Percentiles rank a stretch among this genome's conserved stretches.
phyloP scores from a whole-genome alignment of 2,329 filamentous ascomycete species.

The Cladosporium cucumerinum region DNA sequence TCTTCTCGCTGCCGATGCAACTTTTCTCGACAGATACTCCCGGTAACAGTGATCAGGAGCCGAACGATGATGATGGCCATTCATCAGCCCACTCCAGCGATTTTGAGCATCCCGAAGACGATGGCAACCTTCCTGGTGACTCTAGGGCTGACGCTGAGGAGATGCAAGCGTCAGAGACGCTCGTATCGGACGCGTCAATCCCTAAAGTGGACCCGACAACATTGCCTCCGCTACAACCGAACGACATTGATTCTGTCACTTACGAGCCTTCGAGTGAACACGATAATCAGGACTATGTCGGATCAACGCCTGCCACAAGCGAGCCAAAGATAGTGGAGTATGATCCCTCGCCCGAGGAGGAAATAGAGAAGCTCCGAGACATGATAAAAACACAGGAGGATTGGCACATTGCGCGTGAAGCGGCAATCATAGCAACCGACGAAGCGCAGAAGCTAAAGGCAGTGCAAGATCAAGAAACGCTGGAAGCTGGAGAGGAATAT shows the following conservation, averaged over 20 bases:
- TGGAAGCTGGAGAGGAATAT: no score
- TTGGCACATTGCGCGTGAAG: conserved; percentile 35
- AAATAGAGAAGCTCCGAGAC: conserved; percentile 36
- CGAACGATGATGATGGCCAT: background rate
- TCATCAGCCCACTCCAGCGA: background rate
- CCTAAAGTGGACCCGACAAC: no score
- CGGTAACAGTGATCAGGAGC: background rate
- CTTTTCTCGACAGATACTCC: background rate
- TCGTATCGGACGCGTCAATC: no score
- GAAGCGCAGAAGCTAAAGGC: no score
- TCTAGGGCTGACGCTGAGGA: background rate
- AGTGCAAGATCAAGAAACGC: no score
- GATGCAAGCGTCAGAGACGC: background rate
- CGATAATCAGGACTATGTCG: conserved; percentile 4
- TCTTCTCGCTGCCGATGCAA: background rate
- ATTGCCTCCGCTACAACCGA: no score
- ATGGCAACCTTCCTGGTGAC: background rate
- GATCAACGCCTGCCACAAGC: background rate
- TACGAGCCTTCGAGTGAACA: conserved; percentile 20
- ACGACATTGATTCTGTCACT: no score
- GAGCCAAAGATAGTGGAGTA: background rate
- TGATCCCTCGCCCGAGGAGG: conserved; percentile 17
- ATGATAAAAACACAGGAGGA: conserved; percentile 43
- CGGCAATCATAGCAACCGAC: conserved; percentile 22
- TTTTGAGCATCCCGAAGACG: background rate